These are phyloP conservation scores for Penicillium hordei DNA, from an alignment of 2,329 filamentous ascomycete genomes.

Conservation along the genomic window DNA sequence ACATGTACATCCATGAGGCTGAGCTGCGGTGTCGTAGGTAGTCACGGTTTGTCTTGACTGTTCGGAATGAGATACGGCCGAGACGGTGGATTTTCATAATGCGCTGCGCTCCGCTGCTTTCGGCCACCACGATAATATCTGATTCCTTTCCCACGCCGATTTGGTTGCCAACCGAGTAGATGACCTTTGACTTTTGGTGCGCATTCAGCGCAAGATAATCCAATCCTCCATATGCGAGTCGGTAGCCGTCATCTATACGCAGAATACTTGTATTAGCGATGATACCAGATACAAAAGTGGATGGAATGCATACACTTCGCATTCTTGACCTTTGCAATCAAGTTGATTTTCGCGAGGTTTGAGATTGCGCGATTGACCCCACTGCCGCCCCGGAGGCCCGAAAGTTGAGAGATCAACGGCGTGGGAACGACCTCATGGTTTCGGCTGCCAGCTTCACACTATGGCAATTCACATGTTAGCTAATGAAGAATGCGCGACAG, in stretches of 20 bases:
- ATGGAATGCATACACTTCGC: conserved; percentile 63
- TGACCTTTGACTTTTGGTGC: conserved; percentile 72
- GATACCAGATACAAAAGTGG: not conserved
- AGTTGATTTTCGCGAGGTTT: conserved; percentile 81
- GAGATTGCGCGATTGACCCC: conserved; percentile 87
- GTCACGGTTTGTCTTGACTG: conserved; percentile 92
- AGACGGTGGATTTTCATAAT: conserved; percentile 96
- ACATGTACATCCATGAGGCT: conserved; percentile 98
- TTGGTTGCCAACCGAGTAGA: conserved; percentile 92
- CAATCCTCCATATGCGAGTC: conserved; percentile 91
- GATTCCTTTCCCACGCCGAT: conserved; percentile 97
- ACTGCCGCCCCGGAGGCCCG: conserved; percentile 73
- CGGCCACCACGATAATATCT: conserved; percentile 91
- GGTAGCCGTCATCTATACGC: conserved; percentile 77
- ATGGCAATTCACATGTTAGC: conserved; percentile 16
- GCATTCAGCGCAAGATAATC: conserved; percentile 97
- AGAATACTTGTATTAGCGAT: conserved; percentile 6
- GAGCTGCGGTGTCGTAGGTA: conserved; percentile 80
- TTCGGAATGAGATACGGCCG: conserved; percentile 93
- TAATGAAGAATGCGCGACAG: not conserved
- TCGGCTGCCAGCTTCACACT: conserved; percentile 91
- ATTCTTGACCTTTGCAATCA: conserved; percentile 92
- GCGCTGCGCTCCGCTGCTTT: conserved; percentile 70
- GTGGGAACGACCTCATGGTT: conserved; percentile 98
- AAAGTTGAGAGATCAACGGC: conserved; percentile 77